A percentile compares a stretch with the other conserved stretches of the same genome.
Evolutionary conservation across 2,329 filamentous ascomycete genomes (phyloP).

Genomic region (Exserohilum turcica): DNA sequence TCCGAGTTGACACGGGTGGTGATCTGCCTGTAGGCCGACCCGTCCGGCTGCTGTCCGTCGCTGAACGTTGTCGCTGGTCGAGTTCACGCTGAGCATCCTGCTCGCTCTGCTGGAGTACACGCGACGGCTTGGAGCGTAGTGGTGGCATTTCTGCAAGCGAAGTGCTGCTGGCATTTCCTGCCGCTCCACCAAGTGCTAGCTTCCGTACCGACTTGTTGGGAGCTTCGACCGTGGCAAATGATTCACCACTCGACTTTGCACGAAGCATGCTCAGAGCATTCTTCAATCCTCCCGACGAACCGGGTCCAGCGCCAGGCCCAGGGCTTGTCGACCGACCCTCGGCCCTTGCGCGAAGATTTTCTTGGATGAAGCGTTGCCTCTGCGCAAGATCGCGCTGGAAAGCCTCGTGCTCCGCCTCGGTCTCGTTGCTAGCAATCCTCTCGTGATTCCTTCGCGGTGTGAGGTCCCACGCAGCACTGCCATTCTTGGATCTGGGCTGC

Average conservation of each 20-base stretch:
- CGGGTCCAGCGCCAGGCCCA: constrained; percentile 36
- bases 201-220: constrained; percentile 65
- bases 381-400: constrained; percentile 75
- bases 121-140: constrained; percentile 38
- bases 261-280: constrained; percentile 67
- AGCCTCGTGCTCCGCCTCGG: constrained; percentile 66
- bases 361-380: constrained; percentile 71
- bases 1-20: constrained; percentile 49
- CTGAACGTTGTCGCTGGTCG: constrained; percentile 38
- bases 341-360: constrained; percentile 71
- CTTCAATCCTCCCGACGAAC: constrained; percentile 53
- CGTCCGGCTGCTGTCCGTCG: constrained; percentile 43
- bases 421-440: constrained; percentile 57
- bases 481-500: constrained; percentile 7
- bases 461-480: constrained; percentile 52
- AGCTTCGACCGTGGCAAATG: constrained; percentile 60
- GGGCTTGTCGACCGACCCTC: constrained; percentile 54
- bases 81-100: constrained; percentile 44
- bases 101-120: constrained; percentile 42
- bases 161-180: constrained; percentile 46
- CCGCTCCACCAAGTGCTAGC: constrained; percentile 59
- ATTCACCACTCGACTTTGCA: constrained; percentile 70
- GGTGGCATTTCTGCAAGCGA: constrained; percentile 39
- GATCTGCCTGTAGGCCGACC: constrained; percentile 39
- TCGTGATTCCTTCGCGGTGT: constrained; percentile 56